Evolutionary conservation across 306 rosid species (phyloP).

Genomic region (Trichosanthes cucumerina): DNA sequence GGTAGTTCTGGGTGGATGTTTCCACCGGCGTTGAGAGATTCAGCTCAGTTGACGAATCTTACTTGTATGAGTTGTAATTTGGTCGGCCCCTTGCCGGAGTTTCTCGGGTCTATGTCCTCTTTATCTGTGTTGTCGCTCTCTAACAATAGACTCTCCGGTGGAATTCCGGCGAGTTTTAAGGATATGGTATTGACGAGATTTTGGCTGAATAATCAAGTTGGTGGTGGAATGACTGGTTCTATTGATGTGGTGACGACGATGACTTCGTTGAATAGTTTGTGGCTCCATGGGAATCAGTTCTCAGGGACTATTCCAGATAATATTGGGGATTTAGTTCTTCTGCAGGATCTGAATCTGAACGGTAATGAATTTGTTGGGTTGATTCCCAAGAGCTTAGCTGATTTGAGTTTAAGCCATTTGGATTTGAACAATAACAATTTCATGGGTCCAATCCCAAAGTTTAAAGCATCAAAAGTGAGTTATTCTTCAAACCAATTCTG

Average conservation of each 20-base stretch:
- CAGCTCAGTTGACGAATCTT: slow-evolving; percentile 48
- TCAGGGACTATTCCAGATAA: slow-evolving; percentile 54
- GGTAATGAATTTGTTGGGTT: slow-evolving; percentile 65
- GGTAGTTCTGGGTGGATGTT: slow-evolving; percentile 58
- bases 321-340: slow-evolving; percentile 48
- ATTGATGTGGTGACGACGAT: slow-evolving; percentile 55
- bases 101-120: slow-evolving; percentile 56
- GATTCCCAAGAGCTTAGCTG: slow-evolving; percentile 53
- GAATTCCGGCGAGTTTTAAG: slow-evolving; percentile 34
- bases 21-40: slow-evolving; percentile 29
- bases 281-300: slow-evolving; percentile 92
- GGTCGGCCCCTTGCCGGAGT: slow-evolving; percentile 65
- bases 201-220: slow-evolving; percentile 65
- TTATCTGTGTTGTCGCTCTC: slow-evolving; percentile 50
- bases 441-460: slow-evolving; percentile 81
- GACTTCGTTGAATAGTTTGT: slow-evolving; percentile 45
- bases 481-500: slow-evolving; percentile 43
- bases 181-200: slow-evolving; percentile 37
- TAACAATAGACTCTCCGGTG: slow-evolving; percentile 40
- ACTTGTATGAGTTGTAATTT: slow-evolving; percentile 57
- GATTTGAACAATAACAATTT: slow-evolving; percentile 71
- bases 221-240: slow-evolving; percentile 43
- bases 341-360: slow-evolving; percentile 70
- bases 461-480: slow-evolving; percentile 29
- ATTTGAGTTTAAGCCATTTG: slow-evolving; percentile 34